Evolutionary conservation across 148 eudicot genomes (phyloP).

Genomic region (Rhododendron molle): DNA sequence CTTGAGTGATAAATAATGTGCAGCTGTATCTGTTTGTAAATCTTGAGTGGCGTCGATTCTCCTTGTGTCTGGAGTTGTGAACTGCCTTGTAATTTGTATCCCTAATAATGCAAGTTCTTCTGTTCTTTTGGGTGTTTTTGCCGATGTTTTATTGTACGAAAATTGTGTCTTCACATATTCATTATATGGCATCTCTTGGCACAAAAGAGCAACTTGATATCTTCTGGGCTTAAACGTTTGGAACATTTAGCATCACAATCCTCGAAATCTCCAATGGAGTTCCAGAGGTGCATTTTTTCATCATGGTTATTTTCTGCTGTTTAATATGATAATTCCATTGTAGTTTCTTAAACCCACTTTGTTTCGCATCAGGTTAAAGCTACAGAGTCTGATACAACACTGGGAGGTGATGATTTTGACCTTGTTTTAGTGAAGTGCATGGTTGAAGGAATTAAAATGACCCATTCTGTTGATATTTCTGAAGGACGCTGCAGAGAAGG

Average conservation of each 20-base stretch:
- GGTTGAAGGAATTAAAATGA: conserved; percentile 30
- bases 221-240: neutral
- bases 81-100: neutral
- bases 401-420: conserved; percentile 39
- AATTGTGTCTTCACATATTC: no score
- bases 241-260: neutral
- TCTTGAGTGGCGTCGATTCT: neutral
- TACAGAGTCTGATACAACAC: conserved; percentile 29
- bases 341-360: neutral
- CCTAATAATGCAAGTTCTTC: neutral
- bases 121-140: neutral
- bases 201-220: no score
- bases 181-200: no score
- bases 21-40: neutral
- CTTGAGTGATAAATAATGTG: neutral
- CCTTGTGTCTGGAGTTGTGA: neutral
- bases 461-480: conserved; percentile 29
- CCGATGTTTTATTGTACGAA: no score
- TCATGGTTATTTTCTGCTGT: neutral
- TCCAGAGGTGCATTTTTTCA: neutral
- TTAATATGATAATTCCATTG: neutral
- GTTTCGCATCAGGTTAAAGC: conserved; percentile 28
- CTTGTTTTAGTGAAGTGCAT: conserved; percentile 32
- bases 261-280: neutral
- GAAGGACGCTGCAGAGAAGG: conserved; percentile 44